Conservation (phyloP, 352 stramenopile species). For the Sclerospora graminicola region DNA sequence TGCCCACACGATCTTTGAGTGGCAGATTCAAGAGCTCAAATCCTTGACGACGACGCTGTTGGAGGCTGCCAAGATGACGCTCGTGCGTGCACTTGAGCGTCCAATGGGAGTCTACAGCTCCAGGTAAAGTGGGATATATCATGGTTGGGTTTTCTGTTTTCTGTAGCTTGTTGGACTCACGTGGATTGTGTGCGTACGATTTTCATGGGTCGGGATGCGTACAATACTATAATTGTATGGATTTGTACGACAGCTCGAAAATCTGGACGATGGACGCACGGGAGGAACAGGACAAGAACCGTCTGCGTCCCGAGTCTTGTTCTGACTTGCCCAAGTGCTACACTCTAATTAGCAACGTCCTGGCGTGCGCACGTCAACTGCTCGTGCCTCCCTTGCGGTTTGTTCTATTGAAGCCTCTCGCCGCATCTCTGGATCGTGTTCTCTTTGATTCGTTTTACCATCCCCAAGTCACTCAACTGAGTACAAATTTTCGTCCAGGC, state of each 20-base stretch:
- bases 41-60: conserved; percentile 24
- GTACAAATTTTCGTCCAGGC: conserved; percentile 27
- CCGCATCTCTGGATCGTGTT: conserved; percentile 24
- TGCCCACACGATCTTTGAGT: conserved; percentile 66
- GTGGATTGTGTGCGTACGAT: conserved; percentile 1
- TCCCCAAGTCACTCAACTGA: conserved; percentile 13
- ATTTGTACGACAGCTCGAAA: too few relatives aligned
- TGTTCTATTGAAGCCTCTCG: conserved; percentile 26
- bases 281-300: conserved; percentile 7
- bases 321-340: conserved; percentile 26
- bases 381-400: conserved; percentile 20
- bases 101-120: conserved; percentile 27
- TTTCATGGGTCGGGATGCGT: too few relatives aligned
- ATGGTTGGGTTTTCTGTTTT: neutral
- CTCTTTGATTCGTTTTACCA: conserved; percentile 27
- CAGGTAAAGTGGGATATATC: conserved; percentile 13
- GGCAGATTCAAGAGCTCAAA: conserved; percentile 38
- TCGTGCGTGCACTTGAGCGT: conserved; percentile 18
- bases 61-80: conserved; percentile 10
- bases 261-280: neutral
- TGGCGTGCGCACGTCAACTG: conserved; percentile 14
- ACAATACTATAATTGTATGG: too few relatives aligned
- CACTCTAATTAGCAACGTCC: conserved; percentile 16
- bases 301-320: conserved; percentile 11
- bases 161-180: conserved; percentile 1